These are phyloP conservation scores for Fusarium palustre DNA, from an alignment of 2,329 filamentous ascomycete genomes.

Conservation along the genomic window DNA sequence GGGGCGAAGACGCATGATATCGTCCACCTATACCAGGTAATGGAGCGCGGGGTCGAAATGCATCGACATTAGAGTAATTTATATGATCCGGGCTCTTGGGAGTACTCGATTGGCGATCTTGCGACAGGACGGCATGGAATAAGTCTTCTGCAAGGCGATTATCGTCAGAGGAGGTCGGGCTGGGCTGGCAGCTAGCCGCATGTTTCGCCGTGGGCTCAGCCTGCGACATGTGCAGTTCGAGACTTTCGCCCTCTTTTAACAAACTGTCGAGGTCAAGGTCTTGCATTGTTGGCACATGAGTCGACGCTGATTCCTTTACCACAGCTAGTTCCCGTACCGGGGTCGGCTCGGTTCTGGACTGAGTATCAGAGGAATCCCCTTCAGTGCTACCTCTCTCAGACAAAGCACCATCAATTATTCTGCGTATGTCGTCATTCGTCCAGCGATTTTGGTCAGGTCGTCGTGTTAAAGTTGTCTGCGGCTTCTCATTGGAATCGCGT, in stretches of 20 bases:
- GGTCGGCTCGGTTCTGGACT: background rate
- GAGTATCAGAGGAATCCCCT: no score
- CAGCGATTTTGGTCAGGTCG: background rate
- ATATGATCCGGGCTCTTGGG: background rate
- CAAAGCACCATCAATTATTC: background rate
- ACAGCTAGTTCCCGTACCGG: background rate
- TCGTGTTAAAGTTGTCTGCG: background rate
- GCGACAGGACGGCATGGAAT: background rate
- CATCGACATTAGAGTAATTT: background rate
- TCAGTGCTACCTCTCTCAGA: background rate
- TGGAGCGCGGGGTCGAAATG: background rate
- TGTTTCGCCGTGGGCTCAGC: background rate
- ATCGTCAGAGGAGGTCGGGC: background rate
- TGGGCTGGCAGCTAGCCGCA: background rate
- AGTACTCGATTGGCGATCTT: background rate
- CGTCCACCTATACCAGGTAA: background rate
- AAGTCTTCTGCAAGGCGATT: background rate
- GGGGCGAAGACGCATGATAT: background rate
- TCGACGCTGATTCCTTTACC: background rate
- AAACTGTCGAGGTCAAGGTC: constrained; percentile 3
- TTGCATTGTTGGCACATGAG: background rate
- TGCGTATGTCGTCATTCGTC: background rate
- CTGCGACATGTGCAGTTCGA: constrained; percentile 9
- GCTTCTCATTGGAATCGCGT: background rate
- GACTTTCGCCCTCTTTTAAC: background rate